Base-by-base conservation (phyloP, 78 protist species). In the Mantamonas sphyraenae region DNA sequence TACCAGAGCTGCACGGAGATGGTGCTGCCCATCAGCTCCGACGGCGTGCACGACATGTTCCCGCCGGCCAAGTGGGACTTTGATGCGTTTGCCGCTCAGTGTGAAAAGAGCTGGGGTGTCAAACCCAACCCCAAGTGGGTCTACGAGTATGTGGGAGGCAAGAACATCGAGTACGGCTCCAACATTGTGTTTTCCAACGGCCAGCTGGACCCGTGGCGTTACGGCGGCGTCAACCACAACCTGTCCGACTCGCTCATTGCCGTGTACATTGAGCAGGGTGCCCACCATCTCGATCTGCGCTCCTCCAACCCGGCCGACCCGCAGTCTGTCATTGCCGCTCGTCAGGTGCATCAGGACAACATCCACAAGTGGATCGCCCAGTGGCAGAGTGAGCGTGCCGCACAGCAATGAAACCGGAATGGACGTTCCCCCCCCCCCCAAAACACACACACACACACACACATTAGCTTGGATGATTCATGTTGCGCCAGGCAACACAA, bases 201-300 rank as follows among this genome's bases (percentile, higher is more conserved):
- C 39, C 8, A 14, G 33, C 59, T 59, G 30, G 86, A 81, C 47
- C 86, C 86, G n/a, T 75, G 80, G 81, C 38, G 22, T 31, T 22
- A 37, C 42, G 86, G 81, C 34, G 75, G 81, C 39, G 24, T 80
- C 37, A 3, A 7, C 12, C 4, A 64, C 14, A 19, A 0, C 20
- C 20, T 37, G 26, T 5, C 34, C 35, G 51, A 31, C 26, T 35
- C 72, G 22, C 5, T 57, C n/a, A 26, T 20, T 1, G 34, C 62
- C 68, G 7, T 72, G 33, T 12, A 1, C 59, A 58, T 69, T 5
- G 33, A 26, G 28, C 19, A 43, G 10, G 86, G 81, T 20, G 86
- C 81, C 8, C 86, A 81, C 57, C 86, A 81, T 28, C 64, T 68
- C 31, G 86, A 81, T 55, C 63, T 81, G 38, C 26, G 74, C 38